Base-by-base conservation (phyloP, 305 asterid genomes). In the Solanum chacoense region DNA sequence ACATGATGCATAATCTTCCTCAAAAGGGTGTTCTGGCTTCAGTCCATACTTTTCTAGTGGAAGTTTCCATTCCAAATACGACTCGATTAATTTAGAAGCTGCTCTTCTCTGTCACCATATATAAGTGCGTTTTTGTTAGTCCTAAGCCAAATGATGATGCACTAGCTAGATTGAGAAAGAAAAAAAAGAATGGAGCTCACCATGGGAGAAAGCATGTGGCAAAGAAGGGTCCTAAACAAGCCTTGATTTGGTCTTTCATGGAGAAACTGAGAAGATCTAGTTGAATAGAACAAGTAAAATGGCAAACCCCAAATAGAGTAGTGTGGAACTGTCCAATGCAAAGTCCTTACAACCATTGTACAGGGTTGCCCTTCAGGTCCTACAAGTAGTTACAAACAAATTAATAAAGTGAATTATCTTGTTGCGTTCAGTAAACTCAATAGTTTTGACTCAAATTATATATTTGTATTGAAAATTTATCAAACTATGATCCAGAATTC, bases 261-360 rank as follows among this genome's bases (percentile, higher is more conserved):
- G 67, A 96, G 93, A 91, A 91, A 95, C 72, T 96, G 99, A 38
- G 99, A 95, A 36, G 96, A 94, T 88, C 99, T 90, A 2, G 99
- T 96, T 55, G 99, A 96, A 89, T 95, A 96, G 94, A 96, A 96
- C 92, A 95, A 85, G 93, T 94, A 94, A 88, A 96, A 96, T 5
- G 99, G 99, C 84, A 96, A 84, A 28, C 99, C 98, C 99, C 99
- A 96, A 31, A 96, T 93, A 18, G 98, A 94, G 89, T 96, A 96
- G 16, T 96, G 98, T 69, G 99, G 99, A 87, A 96, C 95, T 2
- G 98, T 93, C 99, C 99, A 96, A 76, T 95, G 99, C 89, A 94
- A 88, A 34, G 97, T 94, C 89, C 98, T 91, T 37, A 95, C 94
- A 85, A 95, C 96, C 96, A 96, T 92, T 29, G 98, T 96, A 91